Evolutionary conservation across 495 filamentous ascomycete species (phyloP), one percentile per base, ranked within the genome.

Genomic region (Aspergillus baeticus): DNA sequence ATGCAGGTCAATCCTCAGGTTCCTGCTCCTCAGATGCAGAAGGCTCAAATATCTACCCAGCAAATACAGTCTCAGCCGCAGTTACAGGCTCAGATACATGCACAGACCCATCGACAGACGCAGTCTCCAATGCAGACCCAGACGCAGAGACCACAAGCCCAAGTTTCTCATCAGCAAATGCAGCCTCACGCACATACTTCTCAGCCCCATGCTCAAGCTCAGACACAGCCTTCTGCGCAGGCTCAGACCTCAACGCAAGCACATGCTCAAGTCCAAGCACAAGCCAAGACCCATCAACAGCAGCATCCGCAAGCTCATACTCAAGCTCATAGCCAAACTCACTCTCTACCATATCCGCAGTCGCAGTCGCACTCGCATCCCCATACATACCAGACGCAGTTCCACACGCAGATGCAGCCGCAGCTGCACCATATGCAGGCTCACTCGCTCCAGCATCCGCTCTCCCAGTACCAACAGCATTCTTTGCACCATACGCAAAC

Each of bases 361-460:
- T 48, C 44, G 6, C 59, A 64, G 18, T 31, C 51, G 15, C 62
- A 61, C 43, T 50, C 49, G 15, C 58, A 59, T 3, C 55, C 35
- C n/a, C 50, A 55, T 14, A 31, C 57, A 23, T 57, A 51, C 7
- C 61, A 59, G 10, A 18, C 48, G 11, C 57, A 64, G 17, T 26
- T 51, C 26, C 62, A 59, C 37, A 48, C 47, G 15, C 62, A 61
- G 45, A 42, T 59, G 21, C 61, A 56, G 13, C 55, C 48, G 29
- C 58, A 63, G 21, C 18, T 52, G 11, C 63, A 61, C 8, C 54
- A 54, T 13, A n/a, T 51, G 8, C 58, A 57, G 13, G 26, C 49
- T 14, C 62, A 61, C n/a, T 36, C 42, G 14, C 61, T 54, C 13
- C 49, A n/a, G n/a, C n/a, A 54, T 15, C 50, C 59, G 2, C 45